These are phyloP conservation scores for Dactylellina leptospora DNA, from an alignment of 2,329 filamentous ascomycete genomes.

Conservation along the genomic window DNA sequence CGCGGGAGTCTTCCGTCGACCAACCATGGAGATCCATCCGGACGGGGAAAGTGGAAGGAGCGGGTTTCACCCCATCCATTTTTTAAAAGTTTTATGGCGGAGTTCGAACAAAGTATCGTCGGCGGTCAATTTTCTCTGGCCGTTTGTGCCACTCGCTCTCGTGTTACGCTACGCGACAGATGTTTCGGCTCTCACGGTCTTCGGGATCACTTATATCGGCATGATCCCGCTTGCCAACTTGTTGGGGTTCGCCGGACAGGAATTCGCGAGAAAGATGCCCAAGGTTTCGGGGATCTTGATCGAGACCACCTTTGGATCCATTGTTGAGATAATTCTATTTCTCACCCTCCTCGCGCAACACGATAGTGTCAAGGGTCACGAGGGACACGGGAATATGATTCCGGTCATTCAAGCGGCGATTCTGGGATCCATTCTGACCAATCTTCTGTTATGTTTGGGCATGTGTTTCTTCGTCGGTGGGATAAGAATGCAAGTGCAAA, in stretches of 20 bases:
- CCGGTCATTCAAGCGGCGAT: slow-evolving; percentile 85
- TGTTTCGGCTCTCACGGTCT: slow-evolving; percentile 69
- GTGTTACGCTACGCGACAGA: slow-evolving; percentile 65
- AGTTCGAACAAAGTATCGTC: slow-evolving; percentile 72
- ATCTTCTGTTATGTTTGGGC: slow-evolving; percentile 80
- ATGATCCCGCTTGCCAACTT: slow-evolving; percentile 81
- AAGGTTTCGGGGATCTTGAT: slow-evolving; percentile 73
- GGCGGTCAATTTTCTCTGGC: slow-evolving; percentile 66
- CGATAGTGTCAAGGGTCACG: slow-evolving; percentile 60
- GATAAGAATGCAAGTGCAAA: slow-evolving; percentile 72
- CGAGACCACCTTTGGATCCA: slow-evolving; percentile 73
- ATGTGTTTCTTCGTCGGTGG: slow-evolving; percentile 82
- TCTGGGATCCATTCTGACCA: slow-evolving; percentile 82
- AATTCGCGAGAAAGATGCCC: slow-evolving; percentile 77
- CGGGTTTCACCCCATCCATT: slow-evolving; percentile 72
- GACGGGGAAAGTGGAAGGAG: slow-evolving; percentile 74
- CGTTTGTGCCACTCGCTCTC: slow-evolving; percentile 57
- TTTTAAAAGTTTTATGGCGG: slow-evolving; percentile 70
- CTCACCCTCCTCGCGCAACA: slow-evolving; percentile 72
- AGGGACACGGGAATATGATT: slow-evolving; percentile 60
- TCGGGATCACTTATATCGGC: slow-evolving; percentile 76
- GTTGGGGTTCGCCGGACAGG: slow-evolving; percentile 77
- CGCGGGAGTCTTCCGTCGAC: not conserved
- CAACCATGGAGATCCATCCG: slow-evolving; percentile 59
- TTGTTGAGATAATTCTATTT: slow-evolving; percentile 85